These are phyloP conservation scores for Neonothopanus nambi DNA, from an alignment of 1,284 basidiomycete genomes.

Conservation along the genomic window DNA sequence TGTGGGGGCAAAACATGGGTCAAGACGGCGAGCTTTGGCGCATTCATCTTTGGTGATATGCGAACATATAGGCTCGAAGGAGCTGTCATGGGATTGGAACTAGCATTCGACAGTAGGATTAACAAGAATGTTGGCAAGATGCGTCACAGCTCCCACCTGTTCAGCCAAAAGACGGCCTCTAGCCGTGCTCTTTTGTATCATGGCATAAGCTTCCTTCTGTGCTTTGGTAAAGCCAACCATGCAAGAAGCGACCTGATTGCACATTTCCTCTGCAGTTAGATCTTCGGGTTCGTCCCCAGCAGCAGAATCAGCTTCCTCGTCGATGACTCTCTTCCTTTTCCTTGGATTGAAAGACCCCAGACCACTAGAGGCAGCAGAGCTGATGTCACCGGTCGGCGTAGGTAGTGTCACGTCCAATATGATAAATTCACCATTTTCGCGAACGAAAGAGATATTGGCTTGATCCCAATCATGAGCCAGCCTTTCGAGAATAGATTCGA, in stretches of 20 bases:
- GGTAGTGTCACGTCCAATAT: slow-evolving; percentile 59
- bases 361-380: slow-evolving; percentile 21
- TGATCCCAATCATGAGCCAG: slow-evolving; percentile 63
- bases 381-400: slow-evolving; percentile 20
- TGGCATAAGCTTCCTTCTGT: slow-evolving; percentile 74
- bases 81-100: slow-evolving; percentile 59
- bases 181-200: slow-evolving; percentile 75
- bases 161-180: slow-evolving; percentile 78
- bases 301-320: slow-evolving; percentile 77
- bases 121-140: slow-evolving; percentile 2
- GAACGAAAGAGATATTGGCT: slow-evolving; percentile 52
- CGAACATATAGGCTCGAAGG: slow-evolving; percentile 82
- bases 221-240: slow-evolving; percentile 63
- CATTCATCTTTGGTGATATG: slow-evolving; percentile 85
- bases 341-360: slow-evolving; percentile 24
- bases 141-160: slow-evolving; percentile 47
- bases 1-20: slow-evolving; percentile 24
- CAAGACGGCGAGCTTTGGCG: slow-evolving; percentile 49
- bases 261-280: slow-evolving; percentile 39
- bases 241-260: slow-evolving; percentile 31
- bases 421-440: slow-evolving; percentile 47
- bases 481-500: slow-evolving; percentile 62
- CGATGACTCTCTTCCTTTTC: slow-evolving; percentile 72
- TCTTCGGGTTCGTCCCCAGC: slow-evolving; percentile 58
- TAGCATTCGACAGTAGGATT: slow-evolving; percentile 29